phyloP scores from a whole-genome alignment of 1,139 yeast genomes.

The Geotrichum australiense region DNA sequence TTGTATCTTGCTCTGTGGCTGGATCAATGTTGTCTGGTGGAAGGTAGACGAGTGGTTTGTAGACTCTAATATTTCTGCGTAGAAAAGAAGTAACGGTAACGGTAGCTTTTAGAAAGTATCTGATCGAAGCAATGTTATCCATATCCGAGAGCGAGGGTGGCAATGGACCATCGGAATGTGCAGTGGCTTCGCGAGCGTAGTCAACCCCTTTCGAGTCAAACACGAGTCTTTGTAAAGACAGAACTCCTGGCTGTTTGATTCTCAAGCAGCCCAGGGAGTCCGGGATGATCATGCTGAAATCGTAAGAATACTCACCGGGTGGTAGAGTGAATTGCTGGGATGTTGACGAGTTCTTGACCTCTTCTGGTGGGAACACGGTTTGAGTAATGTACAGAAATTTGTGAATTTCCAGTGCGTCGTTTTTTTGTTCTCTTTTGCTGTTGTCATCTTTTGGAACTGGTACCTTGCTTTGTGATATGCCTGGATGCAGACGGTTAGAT shows the following conservation, averaged over 20 bases:
- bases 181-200: constrained; percentile 24
- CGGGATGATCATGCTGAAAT: constrained; percentile 52
- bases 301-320: constrained; percentile 54
- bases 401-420: constrained; percentile 41
- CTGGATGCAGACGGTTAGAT: constrained; percentile 1
- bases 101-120: constrained; percentile 49
- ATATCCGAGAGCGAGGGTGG: constrained; percentile 53
- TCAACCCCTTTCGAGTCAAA: constrained; percentile 33
- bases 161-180: constrained; percentile 42
- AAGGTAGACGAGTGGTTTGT: constrained; percentile 44
- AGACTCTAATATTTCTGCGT: constrained; percentile 42
- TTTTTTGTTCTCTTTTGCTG: constrained; percentile 16
- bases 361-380: constrained; percentile 56
- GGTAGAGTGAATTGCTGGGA: constrained; percentile 52
- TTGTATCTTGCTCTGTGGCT: constrained; percentile 32
- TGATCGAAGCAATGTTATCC: constrained; percentile 43
- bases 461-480: constrained; percentile 15
- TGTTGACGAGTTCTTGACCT: constrained; percentile 43
- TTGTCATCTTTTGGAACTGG: constrained; percentile 11
- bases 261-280: constrained; percentile 41
- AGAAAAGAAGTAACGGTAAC: constrained; percentile 46
- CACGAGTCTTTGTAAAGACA: constrained; percentile 35
- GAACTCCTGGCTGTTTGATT: constrained; percentile 27
- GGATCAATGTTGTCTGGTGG: constrained; percentile 41
- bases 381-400: constrained; percentile 49